Evolutionary conservation across 2,329 filamentous ascomycete species (phyloP).

Genomic region (Fusarium transvaalense): DNA sequence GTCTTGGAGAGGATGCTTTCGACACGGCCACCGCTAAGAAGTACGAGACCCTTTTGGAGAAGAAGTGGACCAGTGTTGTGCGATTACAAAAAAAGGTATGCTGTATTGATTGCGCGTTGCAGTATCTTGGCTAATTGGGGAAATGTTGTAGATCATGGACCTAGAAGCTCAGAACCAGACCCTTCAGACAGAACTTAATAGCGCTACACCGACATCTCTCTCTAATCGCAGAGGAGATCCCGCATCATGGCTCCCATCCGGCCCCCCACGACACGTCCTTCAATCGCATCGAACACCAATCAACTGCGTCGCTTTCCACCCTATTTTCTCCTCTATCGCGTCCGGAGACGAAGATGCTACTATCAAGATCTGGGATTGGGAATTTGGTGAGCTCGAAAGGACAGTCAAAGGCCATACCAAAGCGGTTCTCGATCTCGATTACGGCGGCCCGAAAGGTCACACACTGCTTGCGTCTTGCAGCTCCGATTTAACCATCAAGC

Average conservation of each 20-base stretch:
- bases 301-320: conserved; percentile 92
- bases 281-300: conserved; percentile 78
- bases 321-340: conserved; percentile 88
- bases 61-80: conserved; percentile 98
- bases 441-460: conserved; percentile 79
- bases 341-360: conserved; percentile 92
- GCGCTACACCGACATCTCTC: conserved; percentile 80
- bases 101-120: conserved; percentile 5
- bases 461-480: conserved; percentile 75
- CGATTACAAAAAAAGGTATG: conserved; percentile 92
- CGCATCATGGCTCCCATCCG: conserved; percentile 84
- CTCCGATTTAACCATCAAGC: conserved; percentile 91
- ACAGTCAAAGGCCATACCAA: conserved; percentile 95
- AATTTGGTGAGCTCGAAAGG: conserved; percentile 87
- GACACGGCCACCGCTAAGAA: conserved; percentile 89
- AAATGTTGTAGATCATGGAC: conserved; percentile 81
- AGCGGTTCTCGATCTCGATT: conserved; percentile 89
- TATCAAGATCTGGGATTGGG: conserved; percentile 99
- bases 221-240: conserved; percentile 77
- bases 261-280: conserved; percentile 83
- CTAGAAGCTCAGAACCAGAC: conserved; percentile 80
- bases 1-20: conserved; percentile 76
- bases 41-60: conserved; percentile 93
- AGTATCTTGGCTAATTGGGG: conserved; percentile 13
- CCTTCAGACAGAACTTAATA: conserved; percentile 87